Base-by-base conservation (phyloP, 108 stramenopile genomes). In the Cyclotella choctawhatcheeana region DNA sequence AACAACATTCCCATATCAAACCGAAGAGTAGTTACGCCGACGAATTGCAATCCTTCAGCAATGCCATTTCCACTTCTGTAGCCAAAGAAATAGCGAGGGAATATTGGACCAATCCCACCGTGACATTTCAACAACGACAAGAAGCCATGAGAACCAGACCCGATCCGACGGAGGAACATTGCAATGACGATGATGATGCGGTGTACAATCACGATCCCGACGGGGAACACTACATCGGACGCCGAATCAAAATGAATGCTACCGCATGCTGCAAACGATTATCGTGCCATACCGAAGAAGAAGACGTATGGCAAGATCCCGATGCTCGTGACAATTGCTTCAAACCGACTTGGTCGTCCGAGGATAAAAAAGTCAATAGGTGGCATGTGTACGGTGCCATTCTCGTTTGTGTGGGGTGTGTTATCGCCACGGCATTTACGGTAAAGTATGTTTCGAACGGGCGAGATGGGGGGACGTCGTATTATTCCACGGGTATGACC, bases 221-320 rank as follows among this genome's bases (percentile, higher is more conserved):
- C 20, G 67, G 58, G 30, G 45, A 62, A 68, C 54, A 56, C 14
- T 60, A 67, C 67, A 62, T 59, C 8, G 37, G 48, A 5, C 16
- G 52, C 6, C 24, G 67, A 17, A 44, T 30, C 44, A 20, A 22
- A 14, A 26, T 43, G 24, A 22, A 21, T 22, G 51, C 33, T 20
- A 14, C 13, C 32, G 6, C 27, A 7, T 10, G 24, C 20, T 40
- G 60, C 37, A 48, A 48, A n/a, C 12, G 47, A n/a, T 48, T 48
- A n/a, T 6, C 37, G 12, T 40, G 37, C 12, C 37, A 40, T 12
- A 12, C 6, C 12, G 37, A 52, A 2, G 51, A 2, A 22, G 10
- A 5, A 22, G 51, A 22, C 10, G 51, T 52, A 22, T 52, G 51
- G 51, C 20, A 52, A 52, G 51, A 52, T 1, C 51, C 18, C 10